phyloP scores from a whole-genome alignment of 1,139 yeast genomes.

The Scheffersomyces quercinus region DNA sequence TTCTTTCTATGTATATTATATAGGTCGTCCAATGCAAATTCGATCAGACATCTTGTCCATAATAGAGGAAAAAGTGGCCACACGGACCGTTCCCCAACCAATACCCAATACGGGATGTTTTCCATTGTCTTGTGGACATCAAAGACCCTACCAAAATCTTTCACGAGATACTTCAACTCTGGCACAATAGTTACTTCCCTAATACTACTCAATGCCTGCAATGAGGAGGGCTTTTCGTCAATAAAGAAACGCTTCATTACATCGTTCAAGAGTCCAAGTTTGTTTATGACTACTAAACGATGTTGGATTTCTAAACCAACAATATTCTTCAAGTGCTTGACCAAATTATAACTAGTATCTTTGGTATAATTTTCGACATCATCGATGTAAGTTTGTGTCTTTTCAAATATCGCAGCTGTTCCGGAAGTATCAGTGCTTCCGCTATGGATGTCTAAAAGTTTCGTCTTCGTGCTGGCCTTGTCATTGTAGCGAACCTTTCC shows the following conservation, averaged over 20 bases:
- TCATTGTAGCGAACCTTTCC: constrained; percentile 31
- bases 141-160: constrained; percentile 70
- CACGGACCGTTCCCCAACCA: constrained; percentile 87
- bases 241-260: constrained; percentile 74
- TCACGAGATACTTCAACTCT: constrained; percentile 65
- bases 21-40: constrained; percentile 81
- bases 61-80: constrained; percentile 91
- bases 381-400: constrained; percentile 3
- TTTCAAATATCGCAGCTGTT: constrained; percentile 3
- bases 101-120: constrained; percentile 85
- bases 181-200: constrained; percentile 90
- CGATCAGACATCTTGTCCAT: constrained; percentile 88
- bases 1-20: constrained; percentile 52
- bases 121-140: constrained; percentile 70
- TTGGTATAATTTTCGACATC: constrained; percentile 27
- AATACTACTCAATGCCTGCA: constrained; percentile 50
- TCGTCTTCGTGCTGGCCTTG: constrained; percentile 3
- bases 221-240: constrained; percentile 82
- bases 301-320: constrained; percentile 73
- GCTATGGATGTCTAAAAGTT: constrained; percentile 2
- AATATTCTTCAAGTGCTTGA: constrained; percentile 38
- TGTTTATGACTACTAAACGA: constrained; percentile 76
- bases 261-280: constrained; percentile 72
- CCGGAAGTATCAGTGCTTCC: constrained; percentile 2
- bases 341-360: constrained; percentile 32